A percentile compares a stretch with the other conserved stretches of the same genome.
These are phyloP conservation scores for Solidago caesia DNA, from an alignment of 129 eudicot species.

Conservation along the genomic window DNA sequence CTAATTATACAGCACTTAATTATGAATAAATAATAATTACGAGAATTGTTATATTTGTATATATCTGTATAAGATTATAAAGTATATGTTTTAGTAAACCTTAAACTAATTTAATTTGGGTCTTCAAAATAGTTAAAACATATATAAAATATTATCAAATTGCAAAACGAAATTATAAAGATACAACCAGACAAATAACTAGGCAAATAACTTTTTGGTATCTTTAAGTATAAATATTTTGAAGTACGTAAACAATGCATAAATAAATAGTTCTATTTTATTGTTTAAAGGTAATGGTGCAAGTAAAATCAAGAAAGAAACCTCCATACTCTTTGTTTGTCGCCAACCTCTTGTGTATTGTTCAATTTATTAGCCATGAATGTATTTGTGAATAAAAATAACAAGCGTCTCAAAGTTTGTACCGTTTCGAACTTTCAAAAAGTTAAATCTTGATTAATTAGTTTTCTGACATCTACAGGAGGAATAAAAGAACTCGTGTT, in stretches of 20 bases:
- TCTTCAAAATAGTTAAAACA: neutral
- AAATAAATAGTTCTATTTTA: conserved; percentile 14
- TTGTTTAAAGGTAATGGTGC: conserved; percentile 28
- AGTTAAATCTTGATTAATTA: neutral
- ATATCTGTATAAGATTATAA: too few relatives aligned
- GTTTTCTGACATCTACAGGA: neutral
- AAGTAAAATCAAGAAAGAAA: conserved; percentile 40
- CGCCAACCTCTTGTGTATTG: conserved; percentile 23
- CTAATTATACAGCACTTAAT: too few relatives aligned
- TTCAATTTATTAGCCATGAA: conserved; percentile 24
- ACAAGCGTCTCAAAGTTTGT: neutral
- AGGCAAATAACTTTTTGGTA: conserved; percentile 24
- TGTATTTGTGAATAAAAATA: conserved; percentile 7
- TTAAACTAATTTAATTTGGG: neutral
- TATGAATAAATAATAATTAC: too few relatives aligned
- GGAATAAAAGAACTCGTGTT: too few relatives aligned
- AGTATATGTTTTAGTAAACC: too few relatives aligned
- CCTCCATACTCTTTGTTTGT: conserved; percentile 34
- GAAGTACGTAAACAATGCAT: conserved; percentile 15
- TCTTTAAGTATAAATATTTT: conserved; percentile 10
- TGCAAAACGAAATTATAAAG: conserved; percentile 2
- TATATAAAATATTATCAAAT: too few relatives aligned
- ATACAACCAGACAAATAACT: conserved; percentile 30
- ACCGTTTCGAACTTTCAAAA: neutral
- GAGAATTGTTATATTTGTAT: too few relatives aligned